A percentile compares a stretch with the other conserved stretches of the same genome.
Evolutionary conservation across 148 eudicot species (phyloP).

Genomic region (Fagopyrum esculentum): DNA sequence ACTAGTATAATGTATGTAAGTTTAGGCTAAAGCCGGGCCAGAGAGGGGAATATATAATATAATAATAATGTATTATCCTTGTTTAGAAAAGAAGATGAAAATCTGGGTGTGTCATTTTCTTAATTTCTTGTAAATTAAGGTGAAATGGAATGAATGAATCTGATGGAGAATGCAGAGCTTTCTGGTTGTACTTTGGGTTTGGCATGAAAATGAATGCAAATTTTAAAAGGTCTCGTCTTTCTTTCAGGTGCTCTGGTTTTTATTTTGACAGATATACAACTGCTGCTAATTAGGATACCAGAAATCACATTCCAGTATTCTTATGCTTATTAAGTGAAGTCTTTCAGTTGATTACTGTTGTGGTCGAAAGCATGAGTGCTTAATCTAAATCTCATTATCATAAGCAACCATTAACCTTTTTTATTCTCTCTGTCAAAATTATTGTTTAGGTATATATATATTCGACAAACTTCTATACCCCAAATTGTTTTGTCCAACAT

Average conservation of each 20-base stretch:
- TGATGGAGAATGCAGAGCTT: not conserved
- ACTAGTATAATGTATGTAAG: constrained; percentile 6
- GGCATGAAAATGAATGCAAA: constrained; percentile 8
- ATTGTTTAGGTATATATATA: too few species aligned
- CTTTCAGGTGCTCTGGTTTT: not conserved
- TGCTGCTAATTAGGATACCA: too few species aligned
- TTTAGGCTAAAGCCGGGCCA: too few species aligned
- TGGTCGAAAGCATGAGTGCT: too few species aligned
- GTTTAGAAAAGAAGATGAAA: not conserved
- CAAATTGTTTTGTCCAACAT: too few species aligned
- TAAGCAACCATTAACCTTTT: too few species aligned
- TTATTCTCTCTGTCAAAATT: too few species aligned
- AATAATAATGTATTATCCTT: not conserved
- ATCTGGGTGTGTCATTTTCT: not conserved
- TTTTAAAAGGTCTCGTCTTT: not conserved
- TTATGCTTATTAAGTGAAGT: not conserved
- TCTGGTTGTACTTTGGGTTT: constrained; percentile 5
- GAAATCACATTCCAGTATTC: not conserved
- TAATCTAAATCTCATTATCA: too few species aligned
- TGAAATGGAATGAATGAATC: not conserved
- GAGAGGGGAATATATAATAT: constrained; percentile 6
- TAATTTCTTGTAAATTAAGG: not conserved
- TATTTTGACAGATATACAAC: not conserved
- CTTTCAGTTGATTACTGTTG: not conserved
- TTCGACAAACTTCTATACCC: too few species aligned